Evolutionary conservation across 2,329 filamentous ascomycete species (phyloP), one percentile per base, ranked within the genome.

Genomic region (Hymenoscyphus repandus): DNA sequence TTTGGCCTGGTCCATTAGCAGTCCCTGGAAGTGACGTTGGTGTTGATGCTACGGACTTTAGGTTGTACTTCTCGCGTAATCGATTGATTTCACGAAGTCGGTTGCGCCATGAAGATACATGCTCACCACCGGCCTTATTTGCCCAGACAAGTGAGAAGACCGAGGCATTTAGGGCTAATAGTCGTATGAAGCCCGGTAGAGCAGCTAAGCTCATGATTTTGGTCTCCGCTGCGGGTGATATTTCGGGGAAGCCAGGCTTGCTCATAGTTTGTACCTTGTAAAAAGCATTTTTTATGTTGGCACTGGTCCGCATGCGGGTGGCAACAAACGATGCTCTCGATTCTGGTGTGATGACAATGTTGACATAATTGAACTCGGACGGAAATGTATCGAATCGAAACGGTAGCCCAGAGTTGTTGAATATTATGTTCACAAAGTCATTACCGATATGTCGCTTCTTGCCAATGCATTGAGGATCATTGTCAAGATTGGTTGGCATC

Each of bases 401-500:
- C 0, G 88, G 86, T 43, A 85, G 69, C n/a, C 93, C 92, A 2
- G 91, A 96, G 63, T 95, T 90, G 67, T 99, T 99, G 77, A 95
- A 99, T 51, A 99, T 86, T 60, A 99, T 95, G 66, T 96, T 97
- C 65, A 99, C 93, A 67, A 89, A 95, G 68, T 97, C 93, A 65
- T 99, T 99, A 51, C 93, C 93, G 54, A 97, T 93, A 64, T 97
- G 95, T 2, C 84, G 79, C 70, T 99, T 99, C 74, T 99, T 99
- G 67, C 82, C 78, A 55, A 85, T 83, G 64, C 86, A 90, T 55
- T 82, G 78, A 9, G 86, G 80, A 61, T 96, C 90, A 30, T 81
- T 77, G 48, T 90, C 82, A 12, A 85, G 73, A 64, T 95, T 80
- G 9, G 90, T 96, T 1, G 93, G 93, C 93, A 99, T 99, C 77